Evolutionary conservation across 495 filamentous ascomycete species (phyloP), one percentile per base, ranked within the genome.

Genomic region (Pseudoneurospora amorphoporcata): DNA sequence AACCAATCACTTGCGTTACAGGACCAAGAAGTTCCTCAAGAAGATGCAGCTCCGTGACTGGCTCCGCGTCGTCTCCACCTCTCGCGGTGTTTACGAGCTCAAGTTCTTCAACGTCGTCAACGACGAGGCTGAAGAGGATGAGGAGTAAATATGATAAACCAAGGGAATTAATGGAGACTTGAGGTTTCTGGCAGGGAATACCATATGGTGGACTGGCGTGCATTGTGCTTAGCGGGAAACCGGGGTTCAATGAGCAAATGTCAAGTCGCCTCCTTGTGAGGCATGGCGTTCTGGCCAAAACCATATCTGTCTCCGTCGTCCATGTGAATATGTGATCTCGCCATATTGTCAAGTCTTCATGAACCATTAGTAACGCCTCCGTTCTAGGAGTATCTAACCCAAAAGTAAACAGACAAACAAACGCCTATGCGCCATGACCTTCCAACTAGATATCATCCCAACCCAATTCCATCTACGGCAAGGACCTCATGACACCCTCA

Each of bases 21-120:
- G 94, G 84, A 99, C 95, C 83, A 99, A 99, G 92, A 99, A 98
- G 88, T 99, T 96, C 91, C 92, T 99, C 84, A 99, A 99, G 92
- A 99, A 99, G 91, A 93, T 97, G 89, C 94, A 98, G 87, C 91
- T 99, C 83, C 92, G 95, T 86, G 95, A 99, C 88, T 99, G 96
- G 96, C 91, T 99, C 81, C 94, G 95, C 77, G 95, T 99, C 76
- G 96, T 99, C 81, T 94, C 94, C 72, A 98, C 94, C 80, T 92
- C 91, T 83, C 93, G 93, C 88, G 95, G 95, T 79, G 94, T 97
- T 75, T 99, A 98, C 87, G 94, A 97, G 88, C 92, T 99, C 83
- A 92, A 95, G 85, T 99, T 98, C 94, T 99, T 95, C 94, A 99
- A 98, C 88, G 94, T 98, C 83, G 95, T 97, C 79, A 94, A 95